phyloP scores from a whole-genome alignment of 768 basidiomycete genomes.

The Naganishia antarctica region DNA sequence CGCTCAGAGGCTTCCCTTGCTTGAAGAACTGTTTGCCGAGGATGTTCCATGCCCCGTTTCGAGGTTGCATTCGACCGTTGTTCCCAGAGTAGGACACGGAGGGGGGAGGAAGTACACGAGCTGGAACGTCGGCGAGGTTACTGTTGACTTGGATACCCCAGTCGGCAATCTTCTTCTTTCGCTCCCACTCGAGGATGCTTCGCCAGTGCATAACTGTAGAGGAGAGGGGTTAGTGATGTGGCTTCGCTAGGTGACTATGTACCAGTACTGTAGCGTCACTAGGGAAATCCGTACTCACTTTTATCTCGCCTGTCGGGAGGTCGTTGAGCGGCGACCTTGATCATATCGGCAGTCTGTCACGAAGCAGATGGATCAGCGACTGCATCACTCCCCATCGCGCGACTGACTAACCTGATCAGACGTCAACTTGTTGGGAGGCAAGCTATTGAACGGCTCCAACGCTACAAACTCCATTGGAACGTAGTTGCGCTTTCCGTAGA shows the following conservation, averaged over 20 bases:
- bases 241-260: too few species aligned
- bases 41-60: constrained; percentile 45
- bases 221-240: neutral
- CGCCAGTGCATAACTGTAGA: constrained; percentile 36
- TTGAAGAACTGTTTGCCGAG: constrained; percentile 40
- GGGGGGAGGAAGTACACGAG: constrained; percentile 43
- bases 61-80: constrained; percentile 22
- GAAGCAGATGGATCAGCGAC: neutral
- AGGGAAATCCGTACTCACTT: neutral
- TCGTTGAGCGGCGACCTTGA: constrained; percentile 45
- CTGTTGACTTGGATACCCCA: constrained; percentile 46
- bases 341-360: constrained; percentile 39
- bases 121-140: constrained; percentile 38
- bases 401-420: constrained; percentile 30
- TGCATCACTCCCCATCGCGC: too few species aligned
- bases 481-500: constrained; percentile 44
- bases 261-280: too few species aligned
- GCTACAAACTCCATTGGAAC: constrained; percentile 45
- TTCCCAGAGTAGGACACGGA: constrained; percentile 34
- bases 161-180: constrained; percentile 35
- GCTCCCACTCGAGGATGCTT: constrained; percentile 37
- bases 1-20: constrained; percentile 35
- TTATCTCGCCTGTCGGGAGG: constrained; percentile 41
- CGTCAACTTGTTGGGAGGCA: constrained; percentile 42
- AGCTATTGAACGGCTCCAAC: constrained; percentile 42